Percentiles rank a stretch among this genome's conserved stretches.
phyloP scores from a whole-genome alignment of 441 rosid species.

The Populus hybrid region DNA sequence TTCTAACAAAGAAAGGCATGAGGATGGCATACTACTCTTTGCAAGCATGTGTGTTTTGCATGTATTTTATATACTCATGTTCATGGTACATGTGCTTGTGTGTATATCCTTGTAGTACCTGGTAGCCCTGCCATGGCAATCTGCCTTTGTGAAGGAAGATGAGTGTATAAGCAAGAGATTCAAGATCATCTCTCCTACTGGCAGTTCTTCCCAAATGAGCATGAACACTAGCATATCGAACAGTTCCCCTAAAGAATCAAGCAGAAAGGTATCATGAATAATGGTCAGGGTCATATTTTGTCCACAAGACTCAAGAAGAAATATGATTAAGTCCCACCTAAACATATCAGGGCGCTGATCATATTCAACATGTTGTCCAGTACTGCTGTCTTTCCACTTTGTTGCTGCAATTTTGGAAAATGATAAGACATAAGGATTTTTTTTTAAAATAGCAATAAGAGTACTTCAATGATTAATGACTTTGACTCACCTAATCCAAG shows the following conservation, averaged over 20 bases:
- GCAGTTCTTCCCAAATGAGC: slow-evolving; percentile 98
- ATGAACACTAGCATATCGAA: slow-evolving; percentile 97
- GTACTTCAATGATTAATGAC: background rate
- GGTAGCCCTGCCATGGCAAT: slow-evolving; percentile 99
- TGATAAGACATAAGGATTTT: slow-evolving; percentile 10
- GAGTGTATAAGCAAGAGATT: slow-evolving; percentile 93
- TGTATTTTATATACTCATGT: background rate
- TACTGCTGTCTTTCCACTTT: slow-evolving; percentile 87
- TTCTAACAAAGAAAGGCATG: slow-evolving; percentile 8
- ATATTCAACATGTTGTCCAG: slow-evolving; percentile 85
- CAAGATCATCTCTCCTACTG: slow-evolving; percentile 97
- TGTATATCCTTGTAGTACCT: slow-evolving; percentile 41
- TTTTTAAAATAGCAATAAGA: background rate
- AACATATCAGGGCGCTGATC: slow-evolving; percentile 99
- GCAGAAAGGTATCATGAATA: slow-evolving; percentile 14
- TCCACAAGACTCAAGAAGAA: slow-evolving; percentile 6
- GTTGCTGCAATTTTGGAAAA: slow-evolving; percentile 58
- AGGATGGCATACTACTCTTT: background rate
- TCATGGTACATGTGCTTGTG: background rate
- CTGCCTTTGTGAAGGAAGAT: slow-evolving; percentile 91
- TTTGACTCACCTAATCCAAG: slow-evolving; percentile 74
- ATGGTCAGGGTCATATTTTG: background rate
- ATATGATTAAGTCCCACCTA: slow-evolving; percentile 46
- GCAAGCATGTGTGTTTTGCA: background rate
- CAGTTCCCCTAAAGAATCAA: slow-evolving; percentile 64